Evolutionary conservation across 2,329 filamentous ascomycete species (phyloP).

Genomic region (Paecilomyces formosus): DNA sequence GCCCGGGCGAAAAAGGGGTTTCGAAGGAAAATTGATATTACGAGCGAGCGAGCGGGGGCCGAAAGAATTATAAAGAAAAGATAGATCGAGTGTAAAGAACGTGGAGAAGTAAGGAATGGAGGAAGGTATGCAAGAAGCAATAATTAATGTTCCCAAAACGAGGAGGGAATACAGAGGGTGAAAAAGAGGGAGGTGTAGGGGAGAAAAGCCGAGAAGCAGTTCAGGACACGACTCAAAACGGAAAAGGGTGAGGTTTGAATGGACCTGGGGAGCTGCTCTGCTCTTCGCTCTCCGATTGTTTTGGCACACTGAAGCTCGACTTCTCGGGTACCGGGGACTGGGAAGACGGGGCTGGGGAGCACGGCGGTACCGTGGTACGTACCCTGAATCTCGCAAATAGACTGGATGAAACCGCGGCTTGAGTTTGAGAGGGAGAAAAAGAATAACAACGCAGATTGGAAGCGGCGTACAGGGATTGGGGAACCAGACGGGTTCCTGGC

Average conservation of each 20-base stretch:
- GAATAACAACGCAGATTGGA: not conserved
- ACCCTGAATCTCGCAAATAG: not conserved
- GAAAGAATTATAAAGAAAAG: slow-evolving; percentile 11
- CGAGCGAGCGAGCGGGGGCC: slow-evolving; percentile 5
- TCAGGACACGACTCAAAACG: not conserved
- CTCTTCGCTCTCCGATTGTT: not conserved
- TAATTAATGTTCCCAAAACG: slow-evolving; percentile 3
- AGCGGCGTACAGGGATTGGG: not conserved
- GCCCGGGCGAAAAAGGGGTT: slow-evolving; percentile 11
- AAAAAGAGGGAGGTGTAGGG: not conserved
- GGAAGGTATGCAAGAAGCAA: slow-evolving; percentile 7
- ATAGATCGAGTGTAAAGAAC: slow-evolving; percentile 13
- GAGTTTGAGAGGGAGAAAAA: not conserved
- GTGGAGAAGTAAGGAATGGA: slow-evolving; percentile 15
- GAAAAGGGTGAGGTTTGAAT: not conserved
- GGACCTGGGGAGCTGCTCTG: not conserved
- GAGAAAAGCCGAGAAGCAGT: slow-evolving; percentile 3
- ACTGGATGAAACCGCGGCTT: not conserved
- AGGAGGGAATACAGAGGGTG: slow-evolving; percentile 1
- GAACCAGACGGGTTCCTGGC: slow-evolving; percentile 8
- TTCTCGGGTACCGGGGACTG: not conserved
- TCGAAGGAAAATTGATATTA: slow-evolving; percentile 36
- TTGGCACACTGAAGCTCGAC: not conserved
- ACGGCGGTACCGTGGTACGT: not conserved
- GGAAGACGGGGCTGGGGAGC: not conserved